A percentile compares a stretch with the other conserved stretches of the same genome.
These are phyloP conservation scores for Fusarium haematococcum DNA, from an alignment of 2,329 filamentous ascomycete genomes.

Conservation along the genomic window DNA sequence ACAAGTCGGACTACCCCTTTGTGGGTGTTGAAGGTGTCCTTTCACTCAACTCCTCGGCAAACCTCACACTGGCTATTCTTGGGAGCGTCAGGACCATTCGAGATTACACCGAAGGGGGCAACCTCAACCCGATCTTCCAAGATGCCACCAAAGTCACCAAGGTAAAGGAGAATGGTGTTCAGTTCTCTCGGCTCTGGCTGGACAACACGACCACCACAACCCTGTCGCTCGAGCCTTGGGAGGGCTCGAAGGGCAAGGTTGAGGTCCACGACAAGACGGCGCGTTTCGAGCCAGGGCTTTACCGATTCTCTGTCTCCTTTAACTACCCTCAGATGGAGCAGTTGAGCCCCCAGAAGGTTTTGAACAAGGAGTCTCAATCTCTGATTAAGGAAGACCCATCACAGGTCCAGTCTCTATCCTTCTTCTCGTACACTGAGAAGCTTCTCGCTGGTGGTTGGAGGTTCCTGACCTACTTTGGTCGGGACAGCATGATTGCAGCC, in stretches of 20 bases:
- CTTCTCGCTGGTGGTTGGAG: constrained; percentile 74
- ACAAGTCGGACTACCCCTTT: constrained; percentile 49
- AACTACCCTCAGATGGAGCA: constrained; percentile 72
- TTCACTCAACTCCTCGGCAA: constrained; percentile 68
- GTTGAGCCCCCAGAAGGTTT: constrained; percentile 60
- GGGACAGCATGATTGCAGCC: constrained; percentile 72
- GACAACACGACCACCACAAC: constrained; percentile 70
- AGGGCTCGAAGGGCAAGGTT: constrained; percentile 33
- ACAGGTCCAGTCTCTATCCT: constrained; percentile 57
- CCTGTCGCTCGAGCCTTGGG: constrained; percentile 59
- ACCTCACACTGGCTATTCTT: constrained; percentile 66
- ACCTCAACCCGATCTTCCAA: constrained; percentile 65
- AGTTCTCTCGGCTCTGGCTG: constrained; percentile 68
- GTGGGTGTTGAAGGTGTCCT: constrained; percentile 67
- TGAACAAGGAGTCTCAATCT: constrained; percentile 59
- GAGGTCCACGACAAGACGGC: constrained; percentile 56
- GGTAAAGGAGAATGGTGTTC: constrained; percentile 56
- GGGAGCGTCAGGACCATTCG: constrained; percentile 73
- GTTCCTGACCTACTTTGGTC: constrained; percentile 75
- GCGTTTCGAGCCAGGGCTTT: constrained; percentile 64
- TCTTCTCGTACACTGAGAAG: constrained; percentile 73
- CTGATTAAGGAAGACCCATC: constrained; percentile 54
- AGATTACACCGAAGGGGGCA: constrained; percentile 70
- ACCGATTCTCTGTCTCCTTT: constrained; percentile 68
- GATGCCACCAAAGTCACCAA: constrained; percentile 59